Base-by-base conservation (phyloP, 176 grass and related monocot genomes). In the Secale cereale region DNA sequence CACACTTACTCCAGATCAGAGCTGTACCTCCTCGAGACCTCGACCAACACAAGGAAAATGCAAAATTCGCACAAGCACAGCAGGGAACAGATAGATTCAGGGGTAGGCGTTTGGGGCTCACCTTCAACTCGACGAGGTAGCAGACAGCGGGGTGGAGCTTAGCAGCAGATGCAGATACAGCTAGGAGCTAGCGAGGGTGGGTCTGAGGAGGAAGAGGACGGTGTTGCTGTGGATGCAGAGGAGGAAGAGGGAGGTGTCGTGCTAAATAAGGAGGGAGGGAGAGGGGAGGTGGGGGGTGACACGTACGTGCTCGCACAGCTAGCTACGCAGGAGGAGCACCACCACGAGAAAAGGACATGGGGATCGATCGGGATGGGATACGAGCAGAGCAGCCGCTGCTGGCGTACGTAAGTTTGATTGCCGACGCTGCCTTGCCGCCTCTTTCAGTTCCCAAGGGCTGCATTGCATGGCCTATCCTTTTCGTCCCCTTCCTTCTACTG, bases 401-500 rank as follows among this genome's bases (percentile, higher is more conserved):
- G 45, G 45, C 7, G 37, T 16, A 43, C 43, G 71, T 30, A 56
- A 57, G 70, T 36, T 84, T 69, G 81, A 77, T 82, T 82, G 85
- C 10, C 72, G 72, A 75, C 72, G 26, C 1, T 64, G 79, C 65
- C 23, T 22, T 32, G 45, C 37, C 71, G 30, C 65, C 10, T 80
- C 61, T 82, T 89, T 65, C 74, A 40, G 88, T 9, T 78, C 73
- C 74, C 52, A 73, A 79, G 59, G 59, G 74, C 22, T 86, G 79
- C 7, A 15, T 17, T 66, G 41, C 54, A 57, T 57, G 54, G 20
- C 54, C 54, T 57, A 57, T 17, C 31, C 43, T 35, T 46, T 32
- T 22, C 17, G 45, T 45, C 65, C 19, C 29, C 5, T 29, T 54
- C 60, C 4, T 66, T 48, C 46, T 77, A 22, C 26, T 45, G 3